Conservation (phyloP, 2,329 filamentous ascomycete species). For the Paecilomyces sp. region DNA sequence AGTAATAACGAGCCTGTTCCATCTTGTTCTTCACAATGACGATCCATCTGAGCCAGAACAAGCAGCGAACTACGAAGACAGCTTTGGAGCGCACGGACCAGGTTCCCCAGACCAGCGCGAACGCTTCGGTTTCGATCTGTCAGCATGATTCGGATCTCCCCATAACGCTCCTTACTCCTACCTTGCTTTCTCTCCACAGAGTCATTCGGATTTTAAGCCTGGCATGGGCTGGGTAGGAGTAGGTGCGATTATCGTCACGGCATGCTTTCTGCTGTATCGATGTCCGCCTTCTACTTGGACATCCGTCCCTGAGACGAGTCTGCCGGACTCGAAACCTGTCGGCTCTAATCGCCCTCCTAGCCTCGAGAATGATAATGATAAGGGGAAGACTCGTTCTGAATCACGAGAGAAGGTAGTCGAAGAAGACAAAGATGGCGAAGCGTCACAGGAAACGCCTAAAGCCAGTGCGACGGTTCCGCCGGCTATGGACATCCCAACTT, state of each 20-base stretch:
- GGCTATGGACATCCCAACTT: slow-evolving; percentile 21
- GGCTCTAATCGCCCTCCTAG: background rate
- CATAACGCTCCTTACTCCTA: background rate
- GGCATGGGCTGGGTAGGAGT: slow-evolving; percentile 37
- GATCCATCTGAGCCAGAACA: background rate
- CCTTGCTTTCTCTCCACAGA: background rate
- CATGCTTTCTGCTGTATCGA: slow-evolving; percentile 33
- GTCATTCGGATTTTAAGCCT: slow-evolving; percentile 5
- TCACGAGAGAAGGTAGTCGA: background rate
- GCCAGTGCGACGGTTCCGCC: slow-evolving; percentile 19
- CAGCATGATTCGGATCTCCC: background rate
- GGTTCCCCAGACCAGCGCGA: background rate
- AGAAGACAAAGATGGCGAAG: slow-evolving; percentile 9
- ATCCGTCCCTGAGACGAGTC: slow-evolving; percentile 10
- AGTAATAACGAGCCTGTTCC: background rate
- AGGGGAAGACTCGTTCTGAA: background rate
- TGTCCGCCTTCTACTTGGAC: slow-evolving; percentile 30
- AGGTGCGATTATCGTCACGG: slow-evolving; percentile 30
- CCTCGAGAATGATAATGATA: background rate
- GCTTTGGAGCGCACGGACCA: background rate
- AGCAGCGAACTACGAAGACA: background rate
- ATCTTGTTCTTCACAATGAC: background rate
- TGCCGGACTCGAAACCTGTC: slow-evolving; percentile 3
- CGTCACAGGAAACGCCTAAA: slow-evolving; percentile 30
- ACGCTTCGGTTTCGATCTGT: background rate